A percentile compares a stretch with the other conserved stretches of the same genome.
These are phyloP conservation scores for Colletotrichum sp. DNA, from an alignment of 2,329 filamentous ascomycete species.

Conservation along the genomic window DNA sequence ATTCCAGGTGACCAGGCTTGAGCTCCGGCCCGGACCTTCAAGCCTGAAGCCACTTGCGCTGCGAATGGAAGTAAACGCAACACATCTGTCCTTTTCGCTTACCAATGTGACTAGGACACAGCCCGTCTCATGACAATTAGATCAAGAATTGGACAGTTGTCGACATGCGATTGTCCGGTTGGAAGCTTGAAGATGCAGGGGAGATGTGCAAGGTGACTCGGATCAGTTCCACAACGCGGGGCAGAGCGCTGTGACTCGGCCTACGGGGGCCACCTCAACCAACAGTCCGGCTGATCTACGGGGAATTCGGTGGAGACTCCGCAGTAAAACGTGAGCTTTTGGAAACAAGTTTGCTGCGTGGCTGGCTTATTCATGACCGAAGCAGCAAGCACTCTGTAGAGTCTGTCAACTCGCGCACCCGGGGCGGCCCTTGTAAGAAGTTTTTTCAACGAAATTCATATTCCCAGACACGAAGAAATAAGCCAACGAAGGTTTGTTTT, in stretches of 20 bases:
- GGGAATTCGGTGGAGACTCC: neutral
- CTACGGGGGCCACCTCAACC: neutral
- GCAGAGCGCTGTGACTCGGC: conserved; percentile 7
- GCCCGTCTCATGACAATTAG: neutral
- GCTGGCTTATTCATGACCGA: neutral
- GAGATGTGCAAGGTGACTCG: neutral
- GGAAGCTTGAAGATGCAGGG: neutral
- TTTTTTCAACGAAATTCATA: neutral
- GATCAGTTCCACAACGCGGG: neutral
- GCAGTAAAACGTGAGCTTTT: neutral
- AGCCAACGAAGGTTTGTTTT: neutral
- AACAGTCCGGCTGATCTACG: neutral
- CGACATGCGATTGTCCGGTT: neutral
- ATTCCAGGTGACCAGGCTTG: neutral
- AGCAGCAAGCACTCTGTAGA: neutral
- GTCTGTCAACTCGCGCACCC: neutral
- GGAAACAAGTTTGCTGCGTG: neutral
- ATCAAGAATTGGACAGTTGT: neutral
- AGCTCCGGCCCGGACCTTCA: neutral
- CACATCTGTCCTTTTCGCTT: neutral
- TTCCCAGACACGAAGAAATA: neutral
- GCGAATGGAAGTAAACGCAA: neutral
- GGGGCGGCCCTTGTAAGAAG: neutral
- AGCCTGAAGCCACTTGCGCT: neutral
- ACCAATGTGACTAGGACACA: neutral